Conservation (phyloP, 176 grass and related monocot species). For the Ampelocalamus luodianensis region DNA sequence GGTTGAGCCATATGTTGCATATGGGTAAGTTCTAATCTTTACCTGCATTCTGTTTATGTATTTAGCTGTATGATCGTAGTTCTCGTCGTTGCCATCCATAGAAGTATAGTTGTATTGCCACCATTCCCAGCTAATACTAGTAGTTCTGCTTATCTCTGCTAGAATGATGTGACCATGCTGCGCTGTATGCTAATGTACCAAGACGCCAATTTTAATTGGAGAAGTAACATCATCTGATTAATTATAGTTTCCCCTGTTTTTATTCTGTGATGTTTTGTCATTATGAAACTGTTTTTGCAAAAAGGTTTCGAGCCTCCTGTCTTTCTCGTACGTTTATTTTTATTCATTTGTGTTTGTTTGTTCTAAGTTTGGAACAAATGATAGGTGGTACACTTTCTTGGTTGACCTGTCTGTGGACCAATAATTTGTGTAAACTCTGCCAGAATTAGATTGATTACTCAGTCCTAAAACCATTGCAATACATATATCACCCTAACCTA, state of each 20-base stretch:
- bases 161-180: not conserved
- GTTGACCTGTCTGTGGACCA: not conserved
- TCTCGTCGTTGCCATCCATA: not conserved
- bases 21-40: conserved; percentile 60
- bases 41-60: not conserved
- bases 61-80: not conserved
- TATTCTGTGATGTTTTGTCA: not conserved
- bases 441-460: not conserved
- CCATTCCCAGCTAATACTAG: not conserved
- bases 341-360: not conserved
- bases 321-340: not conserved
- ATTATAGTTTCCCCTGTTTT: not conserved
- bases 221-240: not conserved
- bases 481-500: not conserved
- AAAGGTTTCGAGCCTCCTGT: not conserved
- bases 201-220: not conserved
- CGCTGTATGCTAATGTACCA: not conserved
- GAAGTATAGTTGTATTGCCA: not conserved
- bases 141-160: not conserved
- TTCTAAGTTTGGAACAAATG: not conserved
- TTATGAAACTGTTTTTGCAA: not conserved
- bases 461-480: not conserved
- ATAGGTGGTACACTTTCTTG: not conserved
- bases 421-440: not conserved
- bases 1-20: conserved; percentile 95